These are phyloP conservation scores for Lodderomyces jiufengensis DNA, from an alignment of 1,139 yeast genomes.

Conservation along the genomic window DNA sequence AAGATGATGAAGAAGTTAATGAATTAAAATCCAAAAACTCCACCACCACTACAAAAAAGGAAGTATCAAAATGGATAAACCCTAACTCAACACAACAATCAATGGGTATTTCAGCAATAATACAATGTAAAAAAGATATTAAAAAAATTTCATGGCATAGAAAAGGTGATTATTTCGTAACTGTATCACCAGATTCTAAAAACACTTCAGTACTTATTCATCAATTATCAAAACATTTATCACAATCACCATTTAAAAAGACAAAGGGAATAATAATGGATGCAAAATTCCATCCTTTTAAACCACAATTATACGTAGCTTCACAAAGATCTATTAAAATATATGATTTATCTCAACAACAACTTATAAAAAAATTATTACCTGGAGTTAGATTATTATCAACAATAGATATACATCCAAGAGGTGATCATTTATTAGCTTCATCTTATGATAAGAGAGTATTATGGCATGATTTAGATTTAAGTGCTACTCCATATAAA, in stretches of 20 bases:
- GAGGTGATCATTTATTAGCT: constrained; percentile 92
- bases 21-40: constrained; percentile 28
- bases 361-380: constrained; percentile 72
- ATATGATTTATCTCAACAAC: constrained; percentile 86
- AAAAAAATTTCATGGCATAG: constrained; percentile 94
- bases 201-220: constrained; percentile 89
- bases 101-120: constrained; percentile 67
- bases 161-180: constrained; percentile 93
- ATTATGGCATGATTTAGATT: constrained; percentile 95
- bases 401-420: constrained; percentile 87
- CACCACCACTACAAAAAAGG: constrained; percentile 44
- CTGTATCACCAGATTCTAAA: constrained; percentile 87
- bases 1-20: constrained; percentile 31
- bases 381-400: constrained; percentile 98
- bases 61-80: constrained; percentile 79
- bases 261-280: constrained; percentile 93
- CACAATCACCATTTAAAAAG: constrained; percentile 96
- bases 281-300: constrained; percentile 95
- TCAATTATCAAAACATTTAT: constrained; percentile 87
- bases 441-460: constrained; percentile 94
- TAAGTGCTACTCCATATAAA: constrained; percentile 87
- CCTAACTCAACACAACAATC: constrained; percentile 63
- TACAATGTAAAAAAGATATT: constrained; percentile 68
- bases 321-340: constrained; percentile 90
- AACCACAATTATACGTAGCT: constrained; percentile 91